Evolutionary conservation across 108 stramenopile species (phyloP), one percentile per base, ranked within the genome.

Genomic region (Pelagomonas calceolata): DNA sequence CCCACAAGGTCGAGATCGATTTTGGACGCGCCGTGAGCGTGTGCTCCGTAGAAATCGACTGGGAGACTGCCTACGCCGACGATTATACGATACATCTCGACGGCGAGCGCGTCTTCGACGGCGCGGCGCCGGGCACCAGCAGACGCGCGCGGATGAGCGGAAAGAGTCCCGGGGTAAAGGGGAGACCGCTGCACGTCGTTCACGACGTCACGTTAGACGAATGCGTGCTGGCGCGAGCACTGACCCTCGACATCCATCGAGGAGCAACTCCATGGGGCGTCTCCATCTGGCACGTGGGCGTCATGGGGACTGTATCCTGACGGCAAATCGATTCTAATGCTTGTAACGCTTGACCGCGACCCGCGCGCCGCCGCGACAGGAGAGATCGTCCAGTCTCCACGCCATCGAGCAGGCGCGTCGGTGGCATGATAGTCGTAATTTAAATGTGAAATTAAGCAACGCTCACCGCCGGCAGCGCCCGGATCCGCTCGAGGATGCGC

Each of bases 221-320:
- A 7, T 5, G 39, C 31, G 72, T 63, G 14, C 21, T 30, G 7
- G 43, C 85, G 66, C 76, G 79, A 36, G 87, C 81, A 69, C 66
- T 90, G 30, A 71, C 84, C 17, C 66, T 90, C 34, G 83, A 77
- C 72, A 86, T 90, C 30, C 65, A 80, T 30, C 83, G 77, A 63
- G 71, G 82, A 0, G 86, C 73, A 15, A 80, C 73, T 69, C 85
- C 85, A 0, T 90, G 89, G 89, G 89, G 89, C 64, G 89, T 90
- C 4, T 85, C 85, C 5, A 60, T 88, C 65, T 90, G 89, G 89
- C 80, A 90, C 67, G 82, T 90, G 64, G 87, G 88, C 78, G 83
- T 88, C 0, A 77, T 76, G 74, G 89, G 89, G 9, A 12, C 12
- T 12, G 39, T 10, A 12, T 5, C 12, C 39, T 5, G 9, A 12